Conservation (phyloP, 139 green algal genomes). For the Haematococcus lacustris region DNA sequence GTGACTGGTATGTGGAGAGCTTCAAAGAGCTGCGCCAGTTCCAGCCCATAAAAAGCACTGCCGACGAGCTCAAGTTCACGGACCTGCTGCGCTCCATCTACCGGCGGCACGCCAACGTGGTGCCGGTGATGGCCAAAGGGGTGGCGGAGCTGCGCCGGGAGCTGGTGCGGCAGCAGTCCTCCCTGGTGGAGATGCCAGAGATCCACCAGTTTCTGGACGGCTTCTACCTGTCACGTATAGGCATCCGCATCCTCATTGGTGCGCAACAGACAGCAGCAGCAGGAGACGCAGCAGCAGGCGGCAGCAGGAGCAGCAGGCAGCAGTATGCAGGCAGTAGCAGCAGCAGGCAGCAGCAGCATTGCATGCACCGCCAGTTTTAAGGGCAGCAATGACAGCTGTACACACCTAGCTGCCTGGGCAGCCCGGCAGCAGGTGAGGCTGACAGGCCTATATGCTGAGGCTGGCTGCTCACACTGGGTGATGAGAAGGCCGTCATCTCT, state of each 20-base stretch:
- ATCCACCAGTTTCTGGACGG: constrained; percentile 97
- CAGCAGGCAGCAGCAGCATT: no score
- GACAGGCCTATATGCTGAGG: no score
- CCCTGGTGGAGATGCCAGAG: constrained; percentile 83
- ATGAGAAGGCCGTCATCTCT: no score
- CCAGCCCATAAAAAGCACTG: constrained; percentile 47
- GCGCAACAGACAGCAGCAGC: no score
- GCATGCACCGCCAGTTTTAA: no score
- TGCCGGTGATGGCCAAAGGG: constrained; percentile 90
- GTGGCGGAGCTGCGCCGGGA: constrained; percentile 65
- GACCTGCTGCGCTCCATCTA: constrained; percentile 15
- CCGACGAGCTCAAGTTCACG: constrained; percentile 90
- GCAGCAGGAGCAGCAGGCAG: no score
- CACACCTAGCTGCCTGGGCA: no score
- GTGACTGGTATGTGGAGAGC: constrained; percentile 98
- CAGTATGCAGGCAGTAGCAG: no score
- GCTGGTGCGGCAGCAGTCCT: constrained; percentile 6
- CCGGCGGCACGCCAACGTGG: constrained; percentile 79
- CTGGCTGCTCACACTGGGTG: no score
- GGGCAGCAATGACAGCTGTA: no score
- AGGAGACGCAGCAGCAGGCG: no score
- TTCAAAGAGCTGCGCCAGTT: constrained; percentile 89
- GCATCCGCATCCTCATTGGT: constrained; percentile 97
- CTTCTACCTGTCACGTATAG: constrained; percentile 96
- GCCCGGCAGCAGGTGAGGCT: no score